These are phyloP conservation scores for Exophiala sideris DNA, from an alignment of 2,329 filamentous ascomycete species.

Conservation along the genomic window DNA sequence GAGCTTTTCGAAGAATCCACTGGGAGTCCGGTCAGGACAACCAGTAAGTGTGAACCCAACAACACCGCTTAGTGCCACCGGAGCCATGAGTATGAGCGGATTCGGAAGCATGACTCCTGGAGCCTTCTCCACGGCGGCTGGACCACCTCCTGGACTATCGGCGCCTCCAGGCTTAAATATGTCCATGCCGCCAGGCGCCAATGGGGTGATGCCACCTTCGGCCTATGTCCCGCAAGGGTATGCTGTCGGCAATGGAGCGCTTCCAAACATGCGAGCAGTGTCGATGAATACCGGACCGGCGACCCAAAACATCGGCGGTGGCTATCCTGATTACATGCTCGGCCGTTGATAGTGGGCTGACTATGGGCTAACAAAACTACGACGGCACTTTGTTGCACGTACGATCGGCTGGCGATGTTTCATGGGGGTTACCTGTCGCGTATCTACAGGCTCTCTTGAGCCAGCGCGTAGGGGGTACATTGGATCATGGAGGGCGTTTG, in stretches of 20 bases:
- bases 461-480: neutral
- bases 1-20: slow-evolving; percentile 95
- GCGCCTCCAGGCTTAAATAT: slow-evolving; percentile 68
- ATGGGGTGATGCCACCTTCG: slow-evolving; percentile 17
- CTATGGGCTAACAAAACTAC: neutral
- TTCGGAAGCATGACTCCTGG: slow-evolving; percentile 53
- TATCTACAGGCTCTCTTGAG: neutral
- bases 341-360: slow-evolving; percentile 36
- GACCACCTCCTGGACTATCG: slow-evolving; percentile 77
- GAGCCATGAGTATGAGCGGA: slow-evolving; percentile 57
- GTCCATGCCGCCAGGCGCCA: slow-evolving; percentile 28
- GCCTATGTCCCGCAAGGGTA: slow-evolving; percentile 26
- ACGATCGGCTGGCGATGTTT: no score
- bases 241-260: slow-evolving; percentile 32
- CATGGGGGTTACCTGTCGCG: no score
- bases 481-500: neutral
- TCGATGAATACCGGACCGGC: slow-evolving; percentile 31
- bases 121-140: slow-evolving; percentile 65
- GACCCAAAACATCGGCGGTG: slow-evolving; percentile 34
- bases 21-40: slow-evolving; percentile 82
- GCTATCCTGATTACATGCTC: slow-evolving; percentile 50
- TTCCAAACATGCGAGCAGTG: slow-evolving; percentile 32
- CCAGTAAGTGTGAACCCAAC: slow-evolving; percentile 49
- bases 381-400: no score
- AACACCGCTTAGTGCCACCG: slow-evolving; percentile 50